phyloP scores from a whole-genome alignment of 108 stramenopile species.

The Skeletonema menzelii region DNA sequence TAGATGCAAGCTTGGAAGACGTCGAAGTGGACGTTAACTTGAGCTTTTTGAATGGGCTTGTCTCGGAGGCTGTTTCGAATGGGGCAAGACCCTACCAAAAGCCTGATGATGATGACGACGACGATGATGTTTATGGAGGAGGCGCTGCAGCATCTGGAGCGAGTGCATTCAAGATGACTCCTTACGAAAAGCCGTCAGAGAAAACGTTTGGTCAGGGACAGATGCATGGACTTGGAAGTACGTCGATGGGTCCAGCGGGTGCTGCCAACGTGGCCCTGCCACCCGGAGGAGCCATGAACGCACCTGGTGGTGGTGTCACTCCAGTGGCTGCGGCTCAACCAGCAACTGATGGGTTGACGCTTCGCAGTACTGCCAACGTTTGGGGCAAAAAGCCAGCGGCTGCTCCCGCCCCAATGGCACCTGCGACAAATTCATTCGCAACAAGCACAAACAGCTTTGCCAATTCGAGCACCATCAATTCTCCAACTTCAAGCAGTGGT shows the following conservation, averaged over 20 bases:
- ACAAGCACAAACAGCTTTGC: conserved; percentile 16
- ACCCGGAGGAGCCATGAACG: conserved; percentile 35
- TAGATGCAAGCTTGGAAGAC: conserved; percentile 94
- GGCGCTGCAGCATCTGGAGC: conserved; percentile 24
- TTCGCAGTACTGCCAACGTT: conserved; percentile 81
- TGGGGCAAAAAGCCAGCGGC: conserved; percentile 75
- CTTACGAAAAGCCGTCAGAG: conserved; percentile 89
- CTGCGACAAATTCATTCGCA: conserved; percentile 29
- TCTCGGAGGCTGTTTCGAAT: conserved; percentile 77
- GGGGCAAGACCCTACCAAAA: conserved; percentile 89
- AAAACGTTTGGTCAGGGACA: conserved; percentile 33
- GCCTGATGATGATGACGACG: conserved; percentile 87
- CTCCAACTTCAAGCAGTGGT: not conserved
- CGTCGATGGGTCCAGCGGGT: conserved; percentile 52
- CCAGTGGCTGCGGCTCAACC: conserved; percentile 10
- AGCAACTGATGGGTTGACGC: conserved; percentile 54
- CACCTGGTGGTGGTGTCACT: conserved; percentile 40
- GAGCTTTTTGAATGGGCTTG: conserved; percentile 87
- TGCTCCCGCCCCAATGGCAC: conserved; percentile 42
- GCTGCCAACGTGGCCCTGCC: conserved; percentile 44
- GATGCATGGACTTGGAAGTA: conserved; percentile 40
- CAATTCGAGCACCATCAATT: not conserved
- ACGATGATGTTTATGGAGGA: conserved; percentile 71
- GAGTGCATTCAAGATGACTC: conserved; percentile 85
- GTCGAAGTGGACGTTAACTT: conserved; percentile 89